These are phyloP conservation scores for Rhododendron ovatum DNA, from an alignment of 148 eudicot genomes.

Conservation along the genomic window DNA sequence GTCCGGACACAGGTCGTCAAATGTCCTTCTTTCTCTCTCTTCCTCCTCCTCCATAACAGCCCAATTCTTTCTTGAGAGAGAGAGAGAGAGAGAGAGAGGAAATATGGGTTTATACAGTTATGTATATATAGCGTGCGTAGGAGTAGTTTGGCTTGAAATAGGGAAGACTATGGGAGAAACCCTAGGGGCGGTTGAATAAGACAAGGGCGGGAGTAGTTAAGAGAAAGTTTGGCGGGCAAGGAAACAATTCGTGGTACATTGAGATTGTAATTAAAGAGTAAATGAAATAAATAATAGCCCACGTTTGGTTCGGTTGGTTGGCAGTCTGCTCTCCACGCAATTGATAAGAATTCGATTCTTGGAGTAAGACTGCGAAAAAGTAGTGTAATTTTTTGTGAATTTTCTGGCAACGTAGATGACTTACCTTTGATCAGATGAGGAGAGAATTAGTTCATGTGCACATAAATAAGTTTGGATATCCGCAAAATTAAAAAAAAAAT, in stretches of 20 bases:
- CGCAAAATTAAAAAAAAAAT: too few relatives aligned
- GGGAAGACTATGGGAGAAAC: neutral
- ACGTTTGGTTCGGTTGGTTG: too few relatives aligned
- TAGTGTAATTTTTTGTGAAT: too few relatives aligned
- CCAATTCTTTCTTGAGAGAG: neutral
- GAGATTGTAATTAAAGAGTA: neutral
- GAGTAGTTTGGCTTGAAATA: neutral
- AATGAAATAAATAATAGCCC: neutral
- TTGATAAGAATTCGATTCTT: neutral
- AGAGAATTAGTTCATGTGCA: too few relatives aligned
- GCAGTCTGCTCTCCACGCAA: too few relatives aligned
- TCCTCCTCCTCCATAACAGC: neutral
- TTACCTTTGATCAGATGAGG: too few relatives aligned
- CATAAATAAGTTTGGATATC: too few relatives aligned
- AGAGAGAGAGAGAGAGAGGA: neutral
- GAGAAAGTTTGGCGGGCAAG: neutral
- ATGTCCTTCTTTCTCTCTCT: neutral
- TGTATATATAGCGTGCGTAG: neutral
- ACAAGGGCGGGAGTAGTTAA: neutral
- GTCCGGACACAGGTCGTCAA: neutral
- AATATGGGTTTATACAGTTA: neutral
- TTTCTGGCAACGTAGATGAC: neutral
- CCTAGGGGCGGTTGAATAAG: constrained; percentile 1
- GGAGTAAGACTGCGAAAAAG: too few relatives aligned
- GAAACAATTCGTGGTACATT: neutral